Evolutionary conservation across 768 basidiomycete species (phyloP), one percentile per base, ranked within the genome.

Genomic region (Russula lepida): DNA sequence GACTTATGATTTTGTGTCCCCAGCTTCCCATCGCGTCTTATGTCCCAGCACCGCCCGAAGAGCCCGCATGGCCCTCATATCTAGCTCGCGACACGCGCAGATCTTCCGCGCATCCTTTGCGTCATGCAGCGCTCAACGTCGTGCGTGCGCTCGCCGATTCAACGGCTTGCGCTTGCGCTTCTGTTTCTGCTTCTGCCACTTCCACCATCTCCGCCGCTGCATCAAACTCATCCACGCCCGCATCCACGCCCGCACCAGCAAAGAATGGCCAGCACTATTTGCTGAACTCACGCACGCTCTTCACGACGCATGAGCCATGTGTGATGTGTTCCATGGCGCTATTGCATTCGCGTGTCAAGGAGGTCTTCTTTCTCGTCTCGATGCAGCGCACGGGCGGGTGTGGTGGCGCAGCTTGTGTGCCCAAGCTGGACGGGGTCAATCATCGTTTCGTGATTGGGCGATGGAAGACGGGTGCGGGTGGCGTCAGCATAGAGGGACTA

Each of bases 301-400:
- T 98, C 76, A 83, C 84, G 56, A 92, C 92, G 11, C 95, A 99
- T 73, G 97, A 99, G 68, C 97, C 97, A 0, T 99, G 97, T 67
- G 81, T 99, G 59, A 93, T 98, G 92, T 99, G 97, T 72, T 84
- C 86, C 68, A 99, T 99, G 97, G 92, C 94, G 2, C 75, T 98
- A 23, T 75, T 97, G 6, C 97, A 99, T 73, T 94, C 91, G 1
- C 83, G 97, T n/a, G 92, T 98, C 58, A 87, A 88, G 67, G 85
- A 93, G 62, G 81, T 98, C 6, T 80, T 91, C 69, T 84, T 86
- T 69, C 70, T 98, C 35, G 69, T 82, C 27, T 81, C 87, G 0
- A 90, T 89, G 84, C 74, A 78, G 0, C 74, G 78, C 55, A 94
- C 92, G 0, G 95, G 97, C 28, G 95, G 95, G 0, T 93, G 92